phyloP scores from a whole-genome alignment of 108 stramenopile species.

The Seminavis robusta region DNA sequence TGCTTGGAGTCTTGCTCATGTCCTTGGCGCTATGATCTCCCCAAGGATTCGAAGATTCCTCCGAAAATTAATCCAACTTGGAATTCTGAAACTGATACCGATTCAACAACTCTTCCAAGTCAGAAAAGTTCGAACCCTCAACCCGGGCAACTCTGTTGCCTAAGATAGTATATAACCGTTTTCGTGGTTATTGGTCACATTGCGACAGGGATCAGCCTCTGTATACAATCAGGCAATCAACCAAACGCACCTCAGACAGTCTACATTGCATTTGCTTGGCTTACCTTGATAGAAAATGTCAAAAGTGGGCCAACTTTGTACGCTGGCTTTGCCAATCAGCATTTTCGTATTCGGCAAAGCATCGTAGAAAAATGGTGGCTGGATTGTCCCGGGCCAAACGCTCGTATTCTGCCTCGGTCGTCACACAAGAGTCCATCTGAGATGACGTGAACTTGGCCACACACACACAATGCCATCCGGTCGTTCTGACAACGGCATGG shows the following conservation, averaged over 20 bases:
- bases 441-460: slow-evolving; percentile 55
- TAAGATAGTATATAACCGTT: too few relatives aligned
- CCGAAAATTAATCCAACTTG: slow-evolving; percentile 58
- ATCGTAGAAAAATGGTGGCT: slow-evolving; percentile 54
- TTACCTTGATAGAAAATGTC: slow-evolving; percentile 49
- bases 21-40: slow-evolving; percentile 31
- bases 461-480: slow-evolving; percentile 68
- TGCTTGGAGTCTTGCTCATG: slow-evolving; percentile 35
- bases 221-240: too few relatives aligned
- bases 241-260: too few relatives aligned
- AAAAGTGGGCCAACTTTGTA: slow-evolving; percentile 33
- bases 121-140: slow-evolving; percentile 30
- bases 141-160: slow-evolving; percentile 65
- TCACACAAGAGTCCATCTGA: slow-evolving; percentile 20
- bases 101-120: slow-evolving; percentile 47
- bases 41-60: slow-evolving; percentile 41
- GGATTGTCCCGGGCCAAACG: slow-evolving; percentile 57
- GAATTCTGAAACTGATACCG: slow-evolving; percentile 60
- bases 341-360: slow-evolving; percentile 59
- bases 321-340: slow-evolving; percentile 35
- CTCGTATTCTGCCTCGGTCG: slow-evolving; percentile 65
- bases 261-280: too few relatives aligned
- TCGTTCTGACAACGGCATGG: slow-evolving; percentile 50
- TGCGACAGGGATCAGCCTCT: too few relatives aligned
- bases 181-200: too few relatives aligned